Conservation (phyloP, 179 eudicot species). For the Corrigiola litoralis region DNA sequence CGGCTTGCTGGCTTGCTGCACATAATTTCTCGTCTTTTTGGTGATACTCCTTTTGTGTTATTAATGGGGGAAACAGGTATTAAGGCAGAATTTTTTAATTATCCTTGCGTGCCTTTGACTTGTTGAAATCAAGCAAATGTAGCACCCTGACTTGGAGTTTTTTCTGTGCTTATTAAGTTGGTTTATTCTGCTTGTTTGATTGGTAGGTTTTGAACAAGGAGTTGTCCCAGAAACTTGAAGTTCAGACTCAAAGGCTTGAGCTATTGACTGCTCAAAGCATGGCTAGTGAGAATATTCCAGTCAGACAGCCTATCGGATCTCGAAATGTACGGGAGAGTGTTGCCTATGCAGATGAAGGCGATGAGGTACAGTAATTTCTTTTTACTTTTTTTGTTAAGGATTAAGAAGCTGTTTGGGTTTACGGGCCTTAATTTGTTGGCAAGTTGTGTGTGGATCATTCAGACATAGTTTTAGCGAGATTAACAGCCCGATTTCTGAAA, state of each 20-base stretch:
- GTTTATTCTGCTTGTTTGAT: conserved; percentile 1
- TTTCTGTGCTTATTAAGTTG: conserved; percentile 1
- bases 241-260: conserved; percentile 94
- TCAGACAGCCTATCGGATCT: conserved; percentile 39
- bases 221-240: conserved; percentile 75
- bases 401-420: not conserved
- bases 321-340: conserved; percentile 44
- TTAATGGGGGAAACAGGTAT: too few species aligned
- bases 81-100: too few species aligned
- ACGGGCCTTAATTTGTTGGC: not conserved
- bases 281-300: conserved; percentile 45
- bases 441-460: too few species aligned
- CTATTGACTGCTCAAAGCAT: conserved; percentile 87
- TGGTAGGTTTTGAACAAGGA: conserved; percentile 84
- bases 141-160: not conserved
- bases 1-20: too few species aligned
- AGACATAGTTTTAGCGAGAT: too few species aligned
- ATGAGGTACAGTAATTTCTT: conserved; percentile 54
- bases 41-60: too few species aligned
- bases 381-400: not conserved
- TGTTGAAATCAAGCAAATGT: too few species aligned
- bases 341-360: conserved; percentile 95
- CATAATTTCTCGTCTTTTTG: too few species aligned
- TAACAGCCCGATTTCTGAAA: too few species aligned
- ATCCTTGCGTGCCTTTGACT: too few species aligned